Evolutionary conservation across 2,329 filamentous ascomycete species (phyloP), one percentile per base, ranked within the genome.

Genomic region (Sporothrix euskadiensis): DNA sequence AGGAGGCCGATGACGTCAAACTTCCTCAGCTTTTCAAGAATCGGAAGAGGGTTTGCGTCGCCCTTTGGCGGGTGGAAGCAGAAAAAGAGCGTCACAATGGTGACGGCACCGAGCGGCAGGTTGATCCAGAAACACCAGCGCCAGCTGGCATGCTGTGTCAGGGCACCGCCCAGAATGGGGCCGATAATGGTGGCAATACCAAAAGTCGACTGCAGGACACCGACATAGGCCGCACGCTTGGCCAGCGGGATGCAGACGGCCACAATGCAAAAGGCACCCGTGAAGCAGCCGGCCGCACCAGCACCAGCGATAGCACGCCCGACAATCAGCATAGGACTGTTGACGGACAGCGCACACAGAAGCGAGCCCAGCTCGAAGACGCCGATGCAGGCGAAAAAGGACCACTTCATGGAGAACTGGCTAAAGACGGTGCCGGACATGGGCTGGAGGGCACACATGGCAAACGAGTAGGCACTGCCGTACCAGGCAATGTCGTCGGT

Each of bases 111-210:
- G 70, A 88, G 83, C 9, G 87, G 87, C n/a, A 88, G 82, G 74
- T 89, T 89, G 77, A 89, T 85, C 77, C 86, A 88, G 76, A 89
- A 88, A 77, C 87, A 88, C 87, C 87, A 86, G 61, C 83, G 78
- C 83, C 83, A 85, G 19, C 79, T 81, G 1, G 79, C 76, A 61
- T 81, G 80, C 35, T 81, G 77, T 0, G 81, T 82, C 22, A 83
- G 80, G 47, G 79, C 75, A 74, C 83, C 81, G 39, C 84, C 84
- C 44, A 85, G 77, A 30, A 87, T 76, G 1, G 85, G 85, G 0
- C 85, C 86, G 0, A 81, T 74, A 0, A 83, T 80, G 1, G 78
- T 80, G 3, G 80, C 79, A n/a, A 82, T 65, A 16, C 61, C 35
- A 39, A 65, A 65, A 3, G 35, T 39, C 30, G 61, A 65, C 39